phyloP scores from a whole-genome alignment of 805 yeast species.

The Kockiozyma suomiensis region DNA sequence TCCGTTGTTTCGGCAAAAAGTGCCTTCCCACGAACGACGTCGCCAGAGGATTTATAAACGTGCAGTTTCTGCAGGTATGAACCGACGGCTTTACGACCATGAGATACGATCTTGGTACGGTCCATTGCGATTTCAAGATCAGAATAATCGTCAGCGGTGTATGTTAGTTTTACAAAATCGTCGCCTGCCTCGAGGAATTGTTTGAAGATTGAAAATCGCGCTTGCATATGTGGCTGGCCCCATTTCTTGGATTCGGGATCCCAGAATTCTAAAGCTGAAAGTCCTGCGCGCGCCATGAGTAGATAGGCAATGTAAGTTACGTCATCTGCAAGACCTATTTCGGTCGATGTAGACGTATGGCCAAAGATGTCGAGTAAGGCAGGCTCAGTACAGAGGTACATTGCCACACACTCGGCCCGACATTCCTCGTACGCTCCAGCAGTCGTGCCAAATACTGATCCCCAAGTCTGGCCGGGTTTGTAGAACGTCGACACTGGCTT shows the following conservation, averaged over 20 bases:
- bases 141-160: conserved; percentile 49
- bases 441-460: conserved; percentile 75
- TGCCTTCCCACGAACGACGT: conserved; percentile 62
- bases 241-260: conserved; percentile 79
- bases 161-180: conserved; percentile 56
- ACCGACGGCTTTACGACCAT: conserved; percentile 73
- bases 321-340: conserved; percentile 48
- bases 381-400: conserved; percentile 71
- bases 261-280: conserved; percentile 81
- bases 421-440: conserved; percentile 93
- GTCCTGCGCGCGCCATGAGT: conserved; percentile 87
- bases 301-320: conserved; percentile 64
- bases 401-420: conserved; percentile 88
- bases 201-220: conserved; percentile 82
- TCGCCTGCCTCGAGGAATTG: conserved; percentile 66
- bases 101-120: conserved; percentile 61
- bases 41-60: conserved; percentile 76
- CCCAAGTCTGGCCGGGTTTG: conserved; percentile 87
- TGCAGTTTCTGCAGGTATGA: conserved; percentile 73
- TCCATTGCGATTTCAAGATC: conserved; percentile 67
- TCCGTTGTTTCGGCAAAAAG: conserved; percentile 71
- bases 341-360: conserved; percentile 54
- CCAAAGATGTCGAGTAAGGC: conserved; percentile 75
- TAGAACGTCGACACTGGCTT: conserved; percentile 69
- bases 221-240: conserved; percentile 97